Conservation (phyloP, 1,284 basidiomycete genomes). For the Rhodotorula sp. region DNA sequence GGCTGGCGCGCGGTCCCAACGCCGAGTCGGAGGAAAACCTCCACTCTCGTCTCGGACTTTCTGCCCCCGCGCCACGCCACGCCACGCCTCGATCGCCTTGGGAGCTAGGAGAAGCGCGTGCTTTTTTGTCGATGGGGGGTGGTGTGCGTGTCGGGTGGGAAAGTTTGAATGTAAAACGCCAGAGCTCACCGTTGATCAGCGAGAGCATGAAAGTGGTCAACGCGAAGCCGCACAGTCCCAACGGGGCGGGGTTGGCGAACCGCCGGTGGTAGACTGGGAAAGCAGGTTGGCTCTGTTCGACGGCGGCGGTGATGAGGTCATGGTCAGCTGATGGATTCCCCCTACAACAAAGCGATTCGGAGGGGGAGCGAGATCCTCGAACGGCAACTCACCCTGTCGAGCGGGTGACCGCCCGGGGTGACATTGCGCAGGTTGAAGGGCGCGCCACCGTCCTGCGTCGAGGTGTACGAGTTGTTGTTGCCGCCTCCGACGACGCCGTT, state of each 20-base stretch:
- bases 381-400: constrained; percentile 12
- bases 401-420: constrained; percentile 28
- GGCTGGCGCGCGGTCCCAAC: neutral
- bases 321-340: neutral
- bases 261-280: constrained; percentile 39
- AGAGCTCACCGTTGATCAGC: constrained; percentile 25
- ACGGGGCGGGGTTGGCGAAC: constrained; percentile 57
- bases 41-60: neutral
- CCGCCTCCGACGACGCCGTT: neutral
- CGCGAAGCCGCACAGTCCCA: constrained; percentile 48
- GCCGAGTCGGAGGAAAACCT: neutral
- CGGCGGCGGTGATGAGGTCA: too few relatives aligned
- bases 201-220: constrained; percentile 36
- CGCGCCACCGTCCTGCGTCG: constrained; percentile 26
- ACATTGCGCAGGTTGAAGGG: constrained; percentile 28
- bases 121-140: too few relatives aligned
- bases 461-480: constrained; percentile 12
- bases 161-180: neutral
- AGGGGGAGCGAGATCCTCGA: neutral
- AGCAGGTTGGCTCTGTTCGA: constrained; percentile 11
- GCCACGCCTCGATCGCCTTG: too few relatives aligned
- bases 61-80: too few relatives aligned
- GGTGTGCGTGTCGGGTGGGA: too few relatives aligned
- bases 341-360: neutral
- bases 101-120: too few relatives aligned